Conservation (phyloP, 306 rosid genomes). For the Pterocarpus santalinus region DNA sequence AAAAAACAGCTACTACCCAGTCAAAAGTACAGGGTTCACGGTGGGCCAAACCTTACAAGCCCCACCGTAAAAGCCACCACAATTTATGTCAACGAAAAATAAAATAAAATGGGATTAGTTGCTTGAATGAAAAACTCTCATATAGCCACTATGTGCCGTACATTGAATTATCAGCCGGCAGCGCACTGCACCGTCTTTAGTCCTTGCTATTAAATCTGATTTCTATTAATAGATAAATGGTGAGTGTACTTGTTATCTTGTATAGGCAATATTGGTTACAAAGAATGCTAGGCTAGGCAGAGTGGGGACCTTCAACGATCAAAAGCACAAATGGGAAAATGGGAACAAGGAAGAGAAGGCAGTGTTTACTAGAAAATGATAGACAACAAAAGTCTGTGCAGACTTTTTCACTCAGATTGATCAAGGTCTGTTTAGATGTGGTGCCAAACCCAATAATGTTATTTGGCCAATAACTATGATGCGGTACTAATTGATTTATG, state of each 20-base stretch:
- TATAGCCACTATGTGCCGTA: background rate
- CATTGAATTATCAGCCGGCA: background rate
- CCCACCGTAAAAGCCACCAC: too few relatives aligned
- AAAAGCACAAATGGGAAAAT: background rate
- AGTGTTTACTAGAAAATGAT: background rate
- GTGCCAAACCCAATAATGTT: background rate
- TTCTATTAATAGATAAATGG: constrained; percentile 20
- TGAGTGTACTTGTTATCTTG: constrained; percentile 10
- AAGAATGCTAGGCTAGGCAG: background rate
- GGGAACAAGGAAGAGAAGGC: background rate
- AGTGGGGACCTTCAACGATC: constrained; percentile 7
- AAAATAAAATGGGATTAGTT: background rate
- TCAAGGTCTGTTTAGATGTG: background rate
- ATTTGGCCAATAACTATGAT: constrained; percentile 16
- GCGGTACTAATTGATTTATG: too few relatives aligned
- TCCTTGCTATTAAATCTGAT: background rate
- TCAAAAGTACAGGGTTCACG: too few relatives aligned
- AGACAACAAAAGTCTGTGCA: background rate
- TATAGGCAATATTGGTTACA: background rate
- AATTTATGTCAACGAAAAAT: too few relatives aligned
- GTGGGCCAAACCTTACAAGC: too few relatives aligned
- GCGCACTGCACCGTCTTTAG: background rate
- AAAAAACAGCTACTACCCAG: too few relatives aligned
- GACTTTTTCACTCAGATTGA: background rate
- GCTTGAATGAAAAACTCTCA: background rate